Evolutionary conservation across 176 grass and related monocot genomes (phyloP).

Genomic region (Puya raimondii): DNA sequence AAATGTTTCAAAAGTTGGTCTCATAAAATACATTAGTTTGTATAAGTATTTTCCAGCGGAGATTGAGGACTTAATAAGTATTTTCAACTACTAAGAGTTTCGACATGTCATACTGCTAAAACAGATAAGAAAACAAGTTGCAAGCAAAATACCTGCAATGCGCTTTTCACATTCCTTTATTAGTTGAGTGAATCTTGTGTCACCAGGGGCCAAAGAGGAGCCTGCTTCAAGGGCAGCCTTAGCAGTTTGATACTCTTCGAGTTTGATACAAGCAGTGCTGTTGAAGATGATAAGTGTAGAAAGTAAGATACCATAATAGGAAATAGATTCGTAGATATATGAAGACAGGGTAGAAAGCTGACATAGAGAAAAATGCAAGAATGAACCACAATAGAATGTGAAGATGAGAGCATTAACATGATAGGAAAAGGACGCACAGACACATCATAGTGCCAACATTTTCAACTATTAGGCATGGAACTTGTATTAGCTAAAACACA

Average conservation of each 20-base stretch:
- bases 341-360: conserved; percentile 8
- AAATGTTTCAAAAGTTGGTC: too few relatives aligned
- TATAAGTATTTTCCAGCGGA: too few relatives aligned
- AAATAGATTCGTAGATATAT: conserved; percentile 1
- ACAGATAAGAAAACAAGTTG: background rate
- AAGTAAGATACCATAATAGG: background rate
- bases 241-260: conserved; percentile 88
- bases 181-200: conserved; percentile 64
- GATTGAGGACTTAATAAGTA: background rate
- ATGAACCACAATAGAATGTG: background rate
- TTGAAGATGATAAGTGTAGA: background rate
- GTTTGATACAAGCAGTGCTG: conserved; percentile 72
- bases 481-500: too few relatives aligned
- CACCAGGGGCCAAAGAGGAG: conserved; percentile 43
- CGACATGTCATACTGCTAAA: background rate
- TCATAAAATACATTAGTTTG: too few relatives aligned
- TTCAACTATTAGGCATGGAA: background rate
- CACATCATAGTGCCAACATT: background rate
- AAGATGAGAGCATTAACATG: background rate
- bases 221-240: conserved; percentile 74
- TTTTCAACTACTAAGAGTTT: background rate
- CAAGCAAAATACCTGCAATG: conserved; percentile 38
- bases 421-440: background rate
- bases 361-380: background rate
- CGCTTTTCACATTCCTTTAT: conserved; percentile 72